phyloP scores from a whole-genome alignment of 169 alveolate genomes.

The Neospora caninum region DNA sequence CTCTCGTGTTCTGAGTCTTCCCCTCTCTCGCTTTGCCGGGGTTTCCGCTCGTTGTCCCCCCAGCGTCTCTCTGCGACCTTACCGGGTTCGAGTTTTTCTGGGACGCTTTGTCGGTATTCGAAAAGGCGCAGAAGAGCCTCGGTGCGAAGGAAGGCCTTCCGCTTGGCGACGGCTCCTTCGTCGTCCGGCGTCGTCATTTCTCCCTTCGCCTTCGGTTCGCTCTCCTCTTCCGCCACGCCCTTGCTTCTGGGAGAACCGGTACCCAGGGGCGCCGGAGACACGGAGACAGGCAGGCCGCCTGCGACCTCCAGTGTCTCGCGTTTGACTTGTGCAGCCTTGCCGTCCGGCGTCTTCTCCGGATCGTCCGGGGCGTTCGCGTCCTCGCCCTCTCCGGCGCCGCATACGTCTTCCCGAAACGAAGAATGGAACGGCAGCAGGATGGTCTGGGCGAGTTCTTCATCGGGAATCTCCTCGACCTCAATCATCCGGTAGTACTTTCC shows the following conservation, averaged over 20 bases:
- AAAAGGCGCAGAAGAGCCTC: background rate
- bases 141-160: background rate
- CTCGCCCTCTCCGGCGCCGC: background rate
- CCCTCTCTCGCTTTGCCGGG: too few species aligned
- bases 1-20: too few species aligned
- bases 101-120: slow-evolving; percentile 20
- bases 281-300: too few species aligned
- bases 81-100: slow-evolving; percentile 16
- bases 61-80: background rate
- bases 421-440: background rate
- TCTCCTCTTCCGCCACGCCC: background rate
- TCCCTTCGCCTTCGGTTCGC: background rate
- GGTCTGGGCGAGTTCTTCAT: background rate
- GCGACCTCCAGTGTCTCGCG: too few species aligned
- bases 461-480: slow-evolving; percentile 23
- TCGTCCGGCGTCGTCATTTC: background rate
- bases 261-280: too few species aligned
- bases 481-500: slow-evolving; percentile 29
- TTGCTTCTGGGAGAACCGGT: background rate
- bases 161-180: background rate
- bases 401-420: background rate
- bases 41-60: too few species aligned
- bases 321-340: too few species aligned
- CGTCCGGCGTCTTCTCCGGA: background rate
- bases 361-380: background rate